These are phyloP conservation scores for Ogataea neopini DNA, from an alignment of 805 yeast genomes.

Conservation along the genomic window DNA sequence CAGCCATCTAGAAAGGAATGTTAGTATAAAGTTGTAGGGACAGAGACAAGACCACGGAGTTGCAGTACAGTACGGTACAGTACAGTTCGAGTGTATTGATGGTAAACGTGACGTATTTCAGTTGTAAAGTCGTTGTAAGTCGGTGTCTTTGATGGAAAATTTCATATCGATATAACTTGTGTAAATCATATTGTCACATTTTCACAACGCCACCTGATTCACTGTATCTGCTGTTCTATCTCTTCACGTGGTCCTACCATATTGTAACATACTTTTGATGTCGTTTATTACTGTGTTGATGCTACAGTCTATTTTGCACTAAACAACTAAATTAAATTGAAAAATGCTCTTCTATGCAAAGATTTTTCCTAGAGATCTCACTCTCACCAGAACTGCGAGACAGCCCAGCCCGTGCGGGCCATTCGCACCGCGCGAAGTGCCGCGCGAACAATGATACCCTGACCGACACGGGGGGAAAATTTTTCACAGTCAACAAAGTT, in stretches of 20 bases:
- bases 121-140: no score
- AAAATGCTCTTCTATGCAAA: constrained; percentile 8
- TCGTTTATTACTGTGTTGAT: constrained; percentile 14
- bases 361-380: constrained; percentile 4
- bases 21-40: constrained; percentile 4
- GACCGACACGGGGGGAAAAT: constrained; percentile 31
- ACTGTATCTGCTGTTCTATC: constrained; percentile 3
- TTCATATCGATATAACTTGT: no score
- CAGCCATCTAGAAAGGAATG: constrained; percentile 69
- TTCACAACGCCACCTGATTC: no score
- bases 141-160: no score
- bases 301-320: constrained; percentile 5
- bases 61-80: no score
- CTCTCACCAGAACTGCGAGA: constrained; percentile 1
- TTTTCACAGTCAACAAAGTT: constrained; percentile 23
- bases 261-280: constrained; percentile 21
- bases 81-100: no score
- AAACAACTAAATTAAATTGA: background rate
- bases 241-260: background rate
- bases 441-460: background rate
- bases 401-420: no score
- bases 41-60: background rate
- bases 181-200: background rate
- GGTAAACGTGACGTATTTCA: no score
- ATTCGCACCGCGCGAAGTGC: no score